Base-by-base conservation (phyloP, 768 basidiomycete species). In the Neoboletus magnificus region DNA sequence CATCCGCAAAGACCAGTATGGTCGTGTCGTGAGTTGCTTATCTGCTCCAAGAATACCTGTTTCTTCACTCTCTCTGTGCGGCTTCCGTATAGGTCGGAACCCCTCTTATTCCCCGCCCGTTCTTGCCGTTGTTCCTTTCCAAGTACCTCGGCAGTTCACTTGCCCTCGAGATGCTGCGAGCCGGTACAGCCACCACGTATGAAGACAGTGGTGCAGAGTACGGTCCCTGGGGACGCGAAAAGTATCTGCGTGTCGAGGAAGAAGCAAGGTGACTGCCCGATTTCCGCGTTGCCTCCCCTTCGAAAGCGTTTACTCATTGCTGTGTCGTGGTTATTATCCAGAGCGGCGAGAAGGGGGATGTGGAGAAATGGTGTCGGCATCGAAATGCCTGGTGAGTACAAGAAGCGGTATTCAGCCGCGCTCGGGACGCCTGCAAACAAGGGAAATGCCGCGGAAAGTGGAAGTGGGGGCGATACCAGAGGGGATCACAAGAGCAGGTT, bases 371-470 rank as follows among this genome's bases (percentile, higher is more conserved):
- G 83, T 1, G 63, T 62, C 0, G 62, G 59, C 6, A 74, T 74
- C 15, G 93, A 95, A 61, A 83, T 81, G 9, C 93, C 93, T 0
- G 81, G 84, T 1, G 85, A 88, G 47, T 95, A 89, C 70, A 95
- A 97, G 73, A 83, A 82, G 33, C 78, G 90, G 35, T 71, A 84
- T 62, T 79, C 80, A 0, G 54, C 10, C 16, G 66, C 64, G 0
- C 30, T 63, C 2, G 59, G 55, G 12, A 30, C 53, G 12, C 33
- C 55, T 4, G 40, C 44, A 22, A 32, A 30, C 41, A 48, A 58
- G 32, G 53, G 44, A 12, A 52, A 30, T 2, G 30, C 4, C 36
- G 4, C 36, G 13, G 32, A 42, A 5, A 33, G 15, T 11, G 44
- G 36, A 5, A 22, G n/a, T 5, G n/a, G 42, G 3, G 37, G 32